These are phyloP conservation scores for Aurinia saxatilis DNA, from an alignment of 345 rosid genomes.

Conservation along the genomic window DNA sequence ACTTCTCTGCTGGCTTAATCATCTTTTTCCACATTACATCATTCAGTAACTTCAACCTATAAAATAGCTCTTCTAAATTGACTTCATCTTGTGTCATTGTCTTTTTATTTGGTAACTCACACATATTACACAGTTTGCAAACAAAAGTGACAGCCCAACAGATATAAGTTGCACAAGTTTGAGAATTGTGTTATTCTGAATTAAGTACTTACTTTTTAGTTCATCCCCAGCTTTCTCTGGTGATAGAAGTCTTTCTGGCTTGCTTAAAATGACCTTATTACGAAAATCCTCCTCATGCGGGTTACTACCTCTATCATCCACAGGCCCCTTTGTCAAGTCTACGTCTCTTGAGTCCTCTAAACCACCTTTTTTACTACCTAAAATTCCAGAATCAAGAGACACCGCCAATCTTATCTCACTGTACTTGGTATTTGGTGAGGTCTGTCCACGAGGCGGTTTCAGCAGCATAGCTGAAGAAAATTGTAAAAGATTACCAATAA, in stretches of 20 bases:
- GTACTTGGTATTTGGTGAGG: constrained; percentile 39
- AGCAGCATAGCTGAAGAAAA: constrained; percentile 50
- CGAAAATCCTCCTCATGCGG: constrained; percentile 32
- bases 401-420: constrained; percentile 36
- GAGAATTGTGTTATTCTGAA: not conserved
- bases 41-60: not conserved
- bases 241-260: constrained; percentile 34
- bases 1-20: not conserved
- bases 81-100: not conserved
- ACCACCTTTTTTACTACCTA: constrained; percentile 16
- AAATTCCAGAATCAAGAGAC: constrained; percentile 39
- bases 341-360: constrained; percentile 30
- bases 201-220: constrained; percentile 48
- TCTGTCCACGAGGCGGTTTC: constrained; percentile 60
- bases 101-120: not conserved
- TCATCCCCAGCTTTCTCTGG: constrained; percentile 35
- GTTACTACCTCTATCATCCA: constrained; percentile 38
- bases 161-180: not conserved
- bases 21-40: not conserved
- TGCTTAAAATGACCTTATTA: constrained; percentile 34
- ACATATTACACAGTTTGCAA: not conserved
- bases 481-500: not conserved
- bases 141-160: not conserved
- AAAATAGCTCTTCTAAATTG: not conserved
- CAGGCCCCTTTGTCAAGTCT: constrained; percentile 23